phyloP scores from a whole-genome alignment of 441 rosid genomes.

The Brassica balearica region DNA sequence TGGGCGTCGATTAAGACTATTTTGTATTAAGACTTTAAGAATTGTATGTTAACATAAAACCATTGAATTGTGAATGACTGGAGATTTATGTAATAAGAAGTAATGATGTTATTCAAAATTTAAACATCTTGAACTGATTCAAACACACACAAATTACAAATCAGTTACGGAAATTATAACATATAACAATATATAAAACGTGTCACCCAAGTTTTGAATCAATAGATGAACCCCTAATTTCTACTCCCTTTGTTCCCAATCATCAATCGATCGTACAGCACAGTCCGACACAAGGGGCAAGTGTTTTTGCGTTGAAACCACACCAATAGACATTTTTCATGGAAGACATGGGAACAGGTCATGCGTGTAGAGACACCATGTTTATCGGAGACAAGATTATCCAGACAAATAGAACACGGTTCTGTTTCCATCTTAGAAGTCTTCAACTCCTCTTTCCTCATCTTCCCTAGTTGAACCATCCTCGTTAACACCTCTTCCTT shows the following conservation, averaged over 20 bases:
- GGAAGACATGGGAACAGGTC: slow-evolving; percentile 22
- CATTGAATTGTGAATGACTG: neutral
- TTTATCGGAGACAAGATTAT: neutral
- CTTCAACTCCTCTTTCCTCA: neutral
- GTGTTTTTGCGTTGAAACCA: slow-evolving; percentile 29
- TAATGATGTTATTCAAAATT: neutral
- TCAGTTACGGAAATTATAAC: neutral
- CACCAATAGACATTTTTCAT: slow-evolving; percentile 6
- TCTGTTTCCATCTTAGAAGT: neutral
- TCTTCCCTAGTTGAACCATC: neutral
- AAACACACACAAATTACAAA: neutral
- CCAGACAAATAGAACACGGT: neutral
- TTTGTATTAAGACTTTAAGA: no score
- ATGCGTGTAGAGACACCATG: neutral
- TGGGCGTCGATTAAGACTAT: no score
- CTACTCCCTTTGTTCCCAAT: neutral
- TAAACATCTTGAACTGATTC: neutral
- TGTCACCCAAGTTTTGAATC: neutral
- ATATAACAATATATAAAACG: neutral
- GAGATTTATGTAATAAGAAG: neutral
- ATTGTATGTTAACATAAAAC: neutral
- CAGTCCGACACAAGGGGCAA: slow-evolving; percentile 32
- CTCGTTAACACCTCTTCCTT: neutral
- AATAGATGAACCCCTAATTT: slow-evolving; percentile 16
- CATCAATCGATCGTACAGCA: neutral